These are phyloP conservation scores for Kodamaea nitidulidarum DNA, from an alignment of 805 yeast genomes.

Conservation along the genomic window DNA sequence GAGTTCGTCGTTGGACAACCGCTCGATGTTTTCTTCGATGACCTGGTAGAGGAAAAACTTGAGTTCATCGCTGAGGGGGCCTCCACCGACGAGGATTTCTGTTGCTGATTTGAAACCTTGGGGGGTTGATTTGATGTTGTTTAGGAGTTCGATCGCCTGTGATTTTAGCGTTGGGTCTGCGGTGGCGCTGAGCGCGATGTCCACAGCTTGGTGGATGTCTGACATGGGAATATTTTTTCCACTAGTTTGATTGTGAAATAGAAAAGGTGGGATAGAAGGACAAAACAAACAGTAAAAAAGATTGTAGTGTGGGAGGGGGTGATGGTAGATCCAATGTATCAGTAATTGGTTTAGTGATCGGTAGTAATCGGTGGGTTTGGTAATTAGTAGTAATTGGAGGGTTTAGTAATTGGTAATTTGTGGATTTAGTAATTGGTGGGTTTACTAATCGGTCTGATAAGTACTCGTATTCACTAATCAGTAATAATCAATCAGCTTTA, in stretches of 20 bases:
- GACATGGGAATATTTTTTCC: no score
- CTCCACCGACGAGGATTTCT: conserved; percentile 34
- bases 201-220: conserved; percentile 86
- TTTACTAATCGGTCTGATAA: no score
- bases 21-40: conserved; percentile 51
- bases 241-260: conserved; percentile 6
- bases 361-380: no score
- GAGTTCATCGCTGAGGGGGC: conserved; percentile 43
- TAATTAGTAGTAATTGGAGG: no score
- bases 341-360: no score
- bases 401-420: no score
- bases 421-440: no score
- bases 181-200: conserved; percentile 70
- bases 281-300: no score
- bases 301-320: no score
- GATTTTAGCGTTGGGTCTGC: conserved; percentile 57
- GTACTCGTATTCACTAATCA: no score
- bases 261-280: background rate
- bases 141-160: conserved; percentile 50
- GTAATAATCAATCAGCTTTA: no score
- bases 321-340: no score
- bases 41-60: conserved; percentile 70
- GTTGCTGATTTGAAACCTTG: conserved; percentile 56
- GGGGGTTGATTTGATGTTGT: conserved; percentile 48
- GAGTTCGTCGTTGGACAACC: conserved; percentile 41